Percentiles rank a stretch among this genome's conserved stretches.
Conservation (phyloP, 306 rosid species). For the Dryas octopetala region DNA sequence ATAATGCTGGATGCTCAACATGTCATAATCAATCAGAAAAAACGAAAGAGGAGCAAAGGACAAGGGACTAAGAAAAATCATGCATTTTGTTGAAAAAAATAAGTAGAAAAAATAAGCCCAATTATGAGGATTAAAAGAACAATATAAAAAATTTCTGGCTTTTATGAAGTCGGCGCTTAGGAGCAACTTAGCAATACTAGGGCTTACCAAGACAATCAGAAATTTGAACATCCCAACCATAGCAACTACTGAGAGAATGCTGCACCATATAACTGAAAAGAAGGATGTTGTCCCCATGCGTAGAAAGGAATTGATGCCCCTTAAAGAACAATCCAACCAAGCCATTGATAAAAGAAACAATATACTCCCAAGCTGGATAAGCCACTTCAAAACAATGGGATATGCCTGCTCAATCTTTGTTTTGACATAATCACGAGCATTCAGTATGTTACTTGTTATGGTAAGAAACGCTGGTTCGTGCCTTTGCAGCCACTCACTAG, state of each 20-base stretch:
- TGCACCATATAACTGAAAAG: constrained; percentile 92
- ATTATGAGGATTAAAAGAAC: not conserved
- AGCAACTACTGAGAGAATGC: constrained; percentile 71
- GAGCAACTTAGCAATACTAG: not conserved
- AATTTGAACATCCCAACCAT: constrained; percentile 88
- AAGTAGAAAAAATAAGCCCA: not conserved
- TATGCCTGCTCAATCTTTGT: constrained; percentile 59
- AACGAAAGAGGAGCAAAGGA: not conserved
- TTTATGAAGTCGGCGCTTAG: not conserved
- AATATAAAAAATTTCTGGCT: not conserved
- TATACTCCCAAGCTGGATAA: constrained; percentile 63
- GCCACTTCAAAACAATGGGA: constrained; percentile 68
- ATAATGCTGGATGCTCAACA: not conserved
- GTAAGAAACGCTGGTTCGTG: constrained; percentile 53
- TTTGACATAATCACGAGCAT: constrained; percentile 39
- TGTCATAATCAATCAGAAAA: not conserved
- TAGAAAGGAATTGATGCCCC: constrained; percentile 84
- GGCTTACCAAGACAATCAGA: constrained; percentile 73
- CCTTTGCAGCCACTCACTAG: constrained; percentile 54
- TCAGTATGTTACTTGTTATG: constrained; percentile 30
- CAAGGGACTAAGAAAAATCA: not conserved
- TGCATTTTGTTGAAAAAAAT: not conserved
- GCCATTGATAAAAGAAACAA: constrained; percentile 68
- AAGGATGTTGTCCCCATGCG: constrained; percentile 92
- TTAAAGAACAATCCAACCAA: constrained; percentile 79